Base-by-base conservation (phyloP, 768 basidiomycete genomes). In the Galerina sulciceps region DNA sequence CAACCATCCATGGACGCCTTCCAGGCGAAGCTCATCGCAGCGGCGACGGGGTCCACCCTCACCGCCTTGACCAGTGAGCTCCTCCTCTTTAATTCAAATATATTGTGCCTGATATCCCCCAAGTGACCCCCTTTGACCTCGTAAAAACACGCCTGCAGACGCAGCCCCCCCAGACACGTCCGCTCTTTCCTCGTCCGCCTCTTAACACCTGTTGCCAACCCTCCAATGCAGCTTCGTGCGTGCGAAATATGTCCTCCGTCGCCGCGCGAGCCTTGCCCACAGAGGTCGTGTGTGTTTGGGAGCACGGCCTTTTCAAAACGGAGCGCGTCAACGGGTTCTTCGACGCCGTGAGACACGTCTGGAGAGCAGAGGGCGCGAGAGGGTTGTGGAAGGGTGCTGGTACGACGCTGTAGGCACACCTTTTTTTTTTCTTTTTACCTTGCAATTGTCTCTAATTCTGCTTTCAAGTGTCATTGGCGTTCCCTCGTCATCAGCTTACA, bases 111-210 rank as follows among this genome's bases (percentile, higher is more conserved):
- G 58, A 64, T 37, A n/a, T 41, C 53, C 34, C 57, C 57, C 10
- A 70, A 99, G 96, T 99, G 97, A 99, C 96, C 2, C 97, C 97
- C 3, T 99, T 99, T 72, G 97, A 99, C 75, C 94, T 99, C 54
- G 84, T 99, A 65, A 99, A 99, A 74, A 99, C 96, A 11, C 87
- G 97, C 26, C 78, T 99, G 15, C 97, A 99, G 73, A 99, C 97
- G 0, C 94, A 92, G 71, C 89, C 88, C n/a, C 77, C 81, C 18
- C 72, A 72, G 69, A 76, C 72, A 60, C 79, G 72, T 56, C 80
- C 73, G 45, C 78, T 85, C 23, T 82, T 85, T 68, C 79, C 84
- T 55, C 79, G 78, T 57, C 80, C 82, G 50, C 80, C 85, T 10
- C 72, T 74, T 36, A 80, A 81, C 68, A 78, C 78, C 60, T 93